Conservation (phyloP, 208 protist species). For the Leishmania lainsoni region DNA sequence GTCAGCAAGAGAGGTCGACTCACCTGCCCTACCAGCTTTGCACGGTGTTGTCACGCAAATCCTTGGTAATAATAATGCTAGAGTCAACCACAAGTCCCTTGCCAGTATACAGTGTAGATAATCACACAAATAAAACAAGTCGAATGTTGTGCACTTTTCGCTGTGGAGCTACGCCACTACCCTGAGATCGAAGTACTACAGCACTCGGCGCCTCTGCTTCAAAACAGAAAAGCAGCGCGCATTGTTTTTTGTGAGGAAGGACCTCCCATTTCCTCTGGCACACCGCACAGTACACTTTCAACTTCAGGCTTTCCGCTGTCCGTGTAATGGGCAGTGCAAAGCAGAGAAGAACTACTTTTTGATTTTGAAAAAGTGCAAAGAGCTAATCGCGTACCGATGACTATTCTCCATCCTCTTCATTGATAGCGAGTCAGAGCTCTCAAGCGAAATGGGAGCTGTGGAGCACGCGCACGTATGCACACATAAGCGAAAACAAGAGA, state of each 20-base stretch:
- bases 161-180: not conserved
- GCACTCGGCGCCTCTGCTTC: not conserved
- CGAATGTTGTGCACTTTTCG: not conserved
- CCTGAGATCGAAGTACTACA: not conserved
- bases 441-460: not conserved
- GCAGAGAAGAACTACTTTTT: slow-evolving; percentile 3
- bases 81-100: not conserved
- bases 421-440: not conserved
- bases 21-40: not conserved
- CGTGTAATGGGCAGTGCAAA: not conserved
- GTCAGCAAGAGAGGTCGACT: not conserved
- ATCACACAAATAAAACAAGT: not conserved
- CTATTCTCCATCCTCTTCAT: not conserved
- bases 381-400: not conserved
- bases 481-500: slow-evolving; percentile 3
- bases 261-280: not conserved
- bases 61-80: not conserved
- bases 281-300: not conserved
- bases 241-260: not conserved
- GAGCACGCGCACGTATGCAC: not conserved
- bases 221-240: not conserved
- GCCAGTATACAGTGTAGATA: not conserved
- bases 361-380: not conserved
- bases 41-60: not conserved
- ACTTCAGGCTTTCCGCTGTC: not conserved